Conservation (phyloP, 495 filamentous ascomycete genomes). For the Penicillium canariense region DNA sequence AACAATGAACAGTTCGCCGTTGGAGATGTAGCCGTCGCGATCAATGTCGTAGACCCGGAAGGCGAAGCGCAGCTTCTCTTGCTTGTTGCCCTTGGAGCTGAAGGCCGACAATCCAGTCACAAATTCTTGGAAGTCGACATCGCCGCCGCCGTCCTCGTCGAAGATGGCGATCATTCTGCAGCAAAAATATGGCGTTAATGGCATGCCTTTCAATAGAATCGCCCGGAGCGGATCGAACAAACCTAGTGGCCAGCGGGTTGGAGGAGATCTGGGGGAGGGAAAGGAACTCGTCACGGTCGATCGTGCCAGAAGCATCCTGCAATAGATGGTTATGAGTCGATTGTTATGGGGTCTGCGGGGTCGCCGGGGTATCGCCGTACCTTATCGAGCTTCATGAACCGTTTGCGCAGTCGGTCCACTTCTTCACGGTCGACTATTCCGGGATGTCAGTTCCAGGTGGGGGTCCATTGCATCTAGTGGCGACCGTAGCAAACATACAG, state of each 20-base stretch:
- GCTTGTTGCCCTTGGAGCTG: constrained; percentile 96
- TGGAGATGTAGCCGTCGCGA: constrained; percentile 97
- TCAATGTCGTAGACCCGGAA: constrained; percentile 99
- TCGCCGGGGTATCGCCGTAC: constrained; percentile 40
- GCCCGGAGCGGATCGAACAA: constrained; percentile 17
- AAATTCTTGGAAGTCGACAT: constrained; percentile 99
- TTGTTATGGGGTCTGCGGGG: not conserved
- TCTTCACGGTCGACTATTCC: constrained; percentile 88
- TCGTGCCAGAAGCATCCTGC: constrained; percentile 95
- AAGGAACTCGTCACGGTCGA: constrained; percentile 98
- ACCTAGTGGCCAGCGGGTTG: constrained; percentile 95
- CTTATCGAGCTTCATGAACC: constrained; percentile 99
- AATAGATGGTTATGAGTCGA: not conserved
- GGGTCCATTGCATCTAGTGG: not conserved
- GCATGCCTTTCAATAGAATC: not conserved
- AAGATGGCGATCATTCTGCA: constrained; percentile 97
- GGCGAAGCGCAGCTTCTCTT: constrained; percentile 95
- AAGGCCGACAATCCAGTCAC: constrained; percentile 94
- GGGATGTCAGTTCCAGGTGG: constrained; percentile 17
- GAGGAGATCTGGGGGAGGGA: constrained; percentile 96
- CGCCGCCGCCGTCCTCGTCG: constrained; percentile 96
- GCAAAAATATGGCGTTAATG: not conserved
- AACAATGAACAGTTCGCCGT: constrained; percentile 98
- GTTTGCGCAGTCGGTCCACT: constrained; percentile 89
- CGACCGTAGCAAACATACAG: constrained; percentile 61